These are phyloP conservation scores for Centella asiatica DNA, from an alignment of 129 eudicot genomes.

Conservation along the genomic window DNA sequence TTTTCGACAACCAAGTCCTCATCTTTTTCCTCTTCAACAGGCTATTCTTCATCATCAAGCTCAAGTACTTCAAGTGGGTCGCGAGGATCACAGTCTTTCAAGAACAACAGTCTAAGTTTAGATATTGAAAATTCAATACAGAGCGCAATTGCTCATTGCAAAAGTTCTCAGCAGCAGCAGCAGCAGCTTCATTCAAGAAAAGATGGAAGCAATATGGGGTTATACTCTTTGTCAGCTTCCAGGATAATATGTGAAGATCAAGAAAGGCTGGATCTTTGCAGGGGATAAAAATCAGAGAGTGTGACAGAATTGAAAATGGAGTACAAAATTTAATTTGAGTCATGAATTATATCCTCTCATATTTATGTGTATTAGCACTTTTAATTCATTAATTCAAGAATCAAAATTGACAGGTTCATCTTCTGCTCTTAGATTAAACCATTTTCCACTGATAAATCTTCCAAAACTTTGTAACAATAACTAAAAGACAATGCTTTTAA, in stretches of 20 bases:
- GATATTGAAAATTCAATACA: constrained; percentile 76
- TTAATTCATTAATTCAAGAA: background rate
- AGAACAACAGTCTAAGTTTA: constrained; percentile 46
- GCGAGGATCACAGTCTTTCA: constrained; percentile 29
- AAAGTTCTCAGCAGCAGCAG: constrained; percentile 61
- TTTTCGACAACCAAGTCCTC: constrained; percentile 38
- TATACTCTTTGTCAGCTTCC: constrained; percentile 48
- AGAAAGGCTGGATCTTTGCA: constrained; percentile 58
- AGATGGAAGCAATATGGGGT: constrained; percentile 41
- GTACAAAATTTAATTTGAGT: constrained; percentile 1
- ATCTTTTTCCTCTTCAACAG: constrained; percentile 24
- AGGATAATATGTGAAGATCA: constrained; percentile 47
- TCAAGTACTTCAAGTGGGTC: constrained; percentile 29
- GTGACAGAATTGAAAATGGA: background rate
- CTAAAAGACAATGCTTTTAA: background rate
- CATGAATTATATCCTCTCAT: constrained; percentile 8
- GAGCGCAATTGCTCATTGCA: constrained; percentile 95
- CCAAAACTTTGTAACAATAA: background rate
- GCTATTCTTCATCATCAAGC: constrained; percentile 35
- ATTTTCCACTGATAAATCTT: too few relatives aligned
- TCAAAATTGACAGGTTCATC: background rate
- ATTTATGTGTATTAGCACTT: constrained; percentile 11
- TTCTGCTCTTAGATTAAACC: background rate
- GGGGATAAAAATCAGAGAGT: constrained; percentile 31
- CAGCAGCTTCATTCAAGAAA: constrained; percentile 43